These are phyloP conservation scores for Hypoxylon sp. DNA, from an alignment of 2,329 filamentous ascomycete species.

Conservation along the genomic window DNA sequence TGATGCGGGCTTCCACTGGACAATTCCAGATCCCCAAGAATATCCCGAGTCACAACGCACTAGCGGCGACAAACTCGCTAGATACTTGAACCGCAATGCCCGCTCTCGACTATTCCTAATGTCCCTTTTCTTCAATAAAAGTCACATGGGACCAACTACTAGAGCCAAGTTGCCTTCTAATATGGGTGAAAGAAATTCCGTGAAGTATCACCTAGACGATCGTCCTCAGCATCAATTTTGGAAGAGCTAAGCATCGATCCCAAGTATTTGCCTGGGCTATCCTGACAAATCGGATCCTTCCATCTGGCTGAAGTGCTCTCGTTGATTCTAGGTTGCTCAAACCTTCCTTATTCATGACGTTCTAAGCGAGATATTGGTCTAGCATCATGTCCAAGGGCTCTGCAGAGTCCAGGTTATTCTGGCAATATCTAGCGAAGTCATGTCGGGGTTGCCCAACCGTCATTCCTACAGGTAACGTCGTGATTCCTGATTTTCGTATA, in stretches of 20 bases:
- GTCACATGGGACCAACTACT: not conserved
- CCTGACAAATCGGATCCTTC: not conserved
- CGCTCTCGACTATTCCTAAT: not conserved
- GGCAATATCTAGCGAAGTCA: slow-evolving; percentile 24
- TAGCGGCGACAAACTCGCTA: not conserved
- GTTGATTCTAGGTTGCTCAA: not conserved
- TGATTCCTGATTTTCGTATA: not conserved
- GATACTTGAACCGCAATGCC: slow-evolving; percentile 14
- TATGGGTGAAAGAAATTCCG: not conserved
- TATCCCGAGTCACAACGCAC: not conserved
- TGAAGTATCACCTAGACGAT: slow-evolving; percentile 4
- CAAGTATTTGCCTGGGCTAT: not conserved
- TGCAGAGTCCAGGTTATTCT: slow-evolving; percentile 4
- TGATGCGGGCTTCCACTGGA: slow-evolving; percentile 14
- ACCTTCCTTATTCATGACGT: not conserved
- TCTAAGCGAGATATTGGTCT: not conserved
- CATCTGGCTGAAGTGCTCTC: not conserved
- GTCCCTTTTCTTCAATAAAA: slow-evolving; percentile 4
- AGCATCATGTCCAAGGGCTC: not conserved
- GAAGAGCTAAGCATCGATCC: not conserved
- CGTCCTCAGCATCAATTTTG: slow-evolving; percentile 1
- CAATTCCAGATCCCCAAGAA: slow-evolving; percentile 11
- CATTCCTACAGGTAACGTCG: not conserved
- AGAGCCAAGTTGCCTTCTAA: not conserved
- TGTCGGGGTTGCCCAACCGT: not conserved